Evolutionary conservation across 139 green algal species (phyloP).

Genomic region (Asterochloris sp.): DNA sequence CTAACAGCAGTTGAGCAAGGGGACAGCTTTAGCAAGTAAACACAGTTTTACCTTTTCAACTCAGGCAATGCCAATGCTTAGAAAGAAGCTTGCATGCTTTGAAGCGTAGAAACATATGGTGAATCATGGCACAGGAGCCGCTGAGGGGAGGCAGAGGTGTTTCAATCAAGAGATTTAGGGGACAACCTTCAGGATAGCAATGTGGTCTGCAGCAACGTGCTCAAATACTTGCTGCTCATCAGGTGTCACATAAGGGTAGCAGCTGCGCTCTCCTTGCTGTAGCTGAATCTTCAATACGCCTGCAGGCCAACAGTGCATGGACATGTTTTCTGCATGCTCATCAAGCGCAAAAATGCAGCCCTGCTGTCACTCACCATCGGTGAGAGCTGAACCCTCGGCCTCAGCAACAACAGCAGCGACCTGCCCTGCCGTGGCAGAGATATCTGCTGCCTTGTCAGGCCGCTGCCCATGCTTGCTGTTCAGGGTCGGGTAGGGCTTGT

Average conservation of each 20-base stretch:
- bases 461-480: not conserved
- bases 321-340: not conserved
- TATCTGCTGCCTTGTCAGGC: not conserved
- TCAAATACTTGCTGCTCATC: conserved; percentile 9
- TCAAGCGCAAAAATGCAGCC: not conserved
- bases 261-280: not conserved
- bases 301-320: not conserved
- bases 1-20: no score
- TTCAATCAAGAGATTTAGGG: no score
- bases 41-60: no score
- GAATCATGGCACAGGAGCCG: no score
- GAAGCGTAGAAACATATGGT: no score
- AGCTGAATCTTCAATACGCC: not conserved
- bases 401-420: not conserved
- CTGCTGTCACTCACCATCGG: not conserved
- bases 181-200: conserved; percentile 1
- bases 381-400: not conserved
- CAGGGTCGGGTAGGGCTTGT: not conserved
- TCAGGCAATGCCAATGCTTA: no score
- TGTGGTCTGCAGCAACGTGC: not conserved
- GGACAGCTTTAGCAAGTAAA: no score
- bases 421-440: not conserved
- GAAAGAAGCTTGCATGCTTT: no score
- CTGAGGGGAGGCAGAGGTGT: no score
- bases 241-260: not conserved